Conservation (phyloP, 2,329 filamentous ascomycete genomes). For the Tolypocladium nubicola region DNA sequence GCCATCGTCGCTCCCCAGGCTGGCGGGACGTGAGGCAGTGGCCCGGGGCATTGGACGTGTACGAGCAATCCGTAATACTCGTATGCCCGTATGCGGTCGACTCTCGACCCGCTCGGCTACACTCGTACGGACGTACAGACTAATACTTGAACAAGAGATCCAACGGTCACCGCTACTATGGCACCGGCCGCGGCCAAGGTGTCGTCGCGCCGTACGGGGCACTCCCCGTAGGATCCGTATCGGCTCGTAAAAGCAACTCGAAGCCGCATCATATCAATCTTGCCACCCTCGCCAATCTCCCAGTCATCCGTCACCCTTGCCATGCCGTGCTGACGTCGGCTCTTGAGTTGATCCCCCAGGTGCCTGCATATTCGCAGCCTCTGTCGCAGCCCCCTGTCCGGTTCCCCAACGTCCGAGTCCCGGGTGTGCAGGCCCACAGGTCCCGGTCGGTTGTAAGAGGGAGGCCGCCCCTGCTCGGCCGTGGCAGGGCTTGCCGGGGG, state of each 20-base stretch:
- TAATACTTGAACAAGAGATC: background rate
- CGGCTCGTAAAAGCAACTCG: too few species aligned
- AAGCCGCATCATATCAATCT: background rate
- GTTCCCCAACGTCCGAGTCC: background rate
- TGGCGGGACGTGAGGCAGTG: background rate
- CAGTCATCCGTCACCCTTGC: background rate
- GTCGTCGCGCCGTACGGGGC: background rate
- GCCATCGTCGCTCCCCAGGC: background rate
- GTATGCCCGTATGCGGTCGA: background rate
- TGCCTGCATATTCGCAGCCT: background rate
- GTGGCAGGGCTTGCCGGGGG: background rate
- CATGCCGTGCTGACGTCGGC: background rate
- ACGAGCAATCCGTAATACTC: too few species aligned
- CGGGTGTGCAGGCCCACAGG: background rate
- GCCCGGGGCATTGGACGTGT: background rate
- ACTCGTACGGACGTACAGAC: too few species aligned
- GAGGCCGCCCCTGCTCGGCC: background rate
- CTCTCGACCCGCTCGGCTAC: too few species aligned
- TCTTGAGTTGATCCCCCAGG: background rate
- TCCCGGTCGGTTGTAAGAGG: background rate
- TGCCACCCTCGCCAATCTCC: background rate
- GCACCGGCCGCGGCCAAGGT: background rate
- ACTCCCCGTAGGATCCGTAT: background rate
- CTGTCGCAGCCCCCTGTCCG: slow-evolving; percentile 1
- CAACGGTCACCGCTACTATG: background rate